A percentile compares a stretch with the other conserved stretches of the same genome.
Conservation (phyloP, 306 rosid species). For the Oxytropis ochrocephala region DNA sequence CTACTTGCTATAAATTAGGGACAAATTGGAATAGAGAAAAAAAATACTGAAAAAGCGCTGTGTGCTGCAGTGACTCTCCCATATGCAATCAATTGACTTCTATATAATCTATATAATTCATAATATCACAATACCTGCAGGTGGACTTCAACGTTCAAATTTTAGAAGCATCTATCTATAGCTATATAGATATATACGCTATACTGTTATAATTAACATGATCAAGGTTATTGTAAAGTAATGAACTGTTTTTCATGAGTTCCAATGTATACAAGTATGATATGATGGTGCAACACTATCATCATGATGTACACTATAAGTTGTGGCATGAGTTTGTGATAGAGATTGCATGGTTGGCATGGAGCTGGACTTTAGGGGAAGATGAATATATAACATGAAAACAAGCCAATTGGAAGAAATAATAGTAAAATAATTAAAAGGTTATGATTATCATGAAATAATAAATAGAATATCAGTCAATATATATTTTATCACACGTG, state of each 20-base stretch:
- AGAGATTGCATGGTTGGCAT: slow-evolving; percentile 27
- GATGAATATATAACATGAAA: slow-evolving; percentile 6
- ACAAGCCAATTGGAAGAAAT: background rate
- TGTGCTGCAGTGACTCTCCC: background rate
- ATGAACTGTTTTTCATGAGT: slow-evolving; percentile 26
- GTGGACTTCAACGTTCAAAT: too few relatives aligned
- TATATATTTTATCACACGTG: slow-evolving; percentile 4
- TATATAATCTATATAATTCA: too few relatives aligned
- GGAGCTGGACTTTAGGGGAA: slow-evolving; percentile 13
- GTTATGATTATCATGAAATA: background rate
- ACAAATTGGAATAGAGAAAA: background rate
- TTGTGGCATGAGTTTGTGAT: slow-evolving; percentile 11
- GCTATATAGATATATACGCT: background rate
- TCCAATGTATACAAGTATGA: slow-evolving; percentile 18
- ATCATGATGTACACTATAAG: background rate
- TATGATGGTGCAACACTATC: slow-evolving; percentile 11
- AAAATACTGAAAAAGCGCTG: background rate
- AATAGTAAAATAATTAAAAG: slow-evolving; percentile 15
- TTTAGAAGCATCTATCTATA: too few relatives aligned
- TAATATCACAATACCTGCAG: too few relatives aligned
- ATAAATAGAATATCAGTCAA: slow-evolving; percentile 11
- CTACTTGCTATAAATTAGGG: too few relatives aligned
- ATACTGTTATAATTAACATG: background rate
- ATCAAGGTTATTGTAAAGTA: slow-evolving; percentile 10
- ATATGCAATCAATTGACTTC: background rate